These are phyloP conservation scores for Lactarius akahatsu DNA, from an alignment of 768 basidiomycete genomes.

Conservation along the genomic window DNA sequence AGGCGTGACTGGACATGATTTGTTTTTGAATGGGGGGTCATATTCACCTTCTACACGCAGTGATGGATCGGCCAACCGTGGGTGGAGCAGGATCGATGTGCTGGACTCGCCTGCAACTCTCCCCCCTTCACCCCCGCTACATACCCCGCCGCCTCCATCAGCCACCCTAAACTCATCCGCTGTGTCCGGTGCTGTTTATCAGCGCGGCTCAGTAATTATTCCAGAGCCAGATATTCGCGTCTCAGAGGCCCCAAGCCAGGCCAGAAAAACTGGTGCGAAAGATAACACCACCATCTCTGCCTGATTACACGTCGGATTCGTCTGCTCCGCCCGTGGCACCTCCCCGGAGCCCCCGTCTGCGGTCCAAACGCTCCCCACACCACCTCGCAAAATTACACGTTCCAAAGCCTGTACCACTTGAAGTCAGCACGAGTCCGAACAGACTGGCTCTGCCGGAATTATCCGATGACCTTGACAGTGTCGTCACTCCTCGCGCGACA, in stretches of 20 bases:
- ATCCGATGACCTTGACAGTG: slow-evolving; percentile 50
- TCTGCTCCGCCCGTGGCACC: slow-evolving; percentile 41
- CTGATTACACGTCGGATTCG: slow-evolving; percentile 51
- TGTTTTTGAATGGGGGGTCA: neutral
- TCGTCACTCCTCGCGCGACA: slow-evolving; percentile 57
- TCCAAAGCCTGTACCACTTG: slow-evolving; percentile 32
- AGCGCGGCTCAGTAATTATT: slow-evolving; percentile 38
- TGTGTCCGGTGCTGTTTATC: slow-evolving; percentile 34
- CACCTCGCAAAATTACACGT: slow-evolving; percentile 52
- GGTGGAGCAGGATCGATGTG: slow-evolving; percentile 37
- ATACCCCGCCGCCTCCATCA: slow-evolving; percentile 39
- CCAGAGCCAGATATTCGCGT: slow-evolving; percentile 32
- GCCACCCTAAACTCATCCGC: slow-evolving; percentile 33
- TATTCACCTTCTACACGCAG: slow-evolving; percentile 26
- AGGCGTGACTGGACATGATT: slow-evolving; percentile 10
- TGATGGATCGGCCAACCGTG: slow-evolving; percentile 32
- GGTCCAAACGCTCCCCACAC: slow-evolving; percentile 50
- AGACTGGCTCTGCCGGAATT: slow-evolving; percentile 50
- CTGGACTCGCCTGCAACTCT: slow-evolving; percentile 43
- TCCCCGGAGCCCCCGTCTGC: slow-evolving; percentile 45
- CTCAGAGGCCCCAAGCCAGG: slow-evolving; percentile 34
- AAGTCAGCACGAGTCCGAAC: slow-evolving; percentile 41
- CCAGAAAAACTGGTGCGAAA: slow-evolving; percentile 40
- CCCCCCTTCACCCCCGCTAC: slow-evolving; percentile 41
- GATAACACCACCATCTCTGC: slow-evolving; percentile 39